A percentile compares a stretch with the other conserved stretches of the same genome.
Conservation (phyloP, 2,329 filamentous ascomycete species). For the Ascochyta koolunga region DNA sequence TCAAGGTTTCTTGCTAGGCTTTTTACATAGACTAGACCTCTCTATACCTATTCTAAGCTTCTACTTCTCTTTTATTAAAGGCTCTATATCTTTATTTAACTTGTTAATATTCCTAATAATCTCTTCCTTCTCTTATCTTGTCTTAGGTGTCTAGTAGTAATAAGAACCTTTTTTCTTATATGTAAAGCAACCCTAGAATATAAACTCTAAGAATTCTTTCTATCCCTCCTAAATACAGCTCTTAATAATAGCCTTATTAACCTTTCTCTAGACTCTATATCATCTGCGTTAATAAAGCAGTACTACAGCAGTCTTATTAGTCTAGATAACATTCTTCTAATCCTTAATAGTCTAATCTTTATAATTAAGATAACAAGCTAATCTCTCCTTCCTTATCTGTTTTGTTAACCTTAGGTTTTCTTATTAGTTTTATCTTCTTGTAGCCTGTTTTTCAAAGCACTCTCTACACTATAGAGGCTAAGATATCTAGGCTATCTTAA, state of each 20-base stretch:
- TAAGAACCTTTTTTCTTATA: no score
- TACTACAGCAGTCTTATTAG: constrained; percentile 14
- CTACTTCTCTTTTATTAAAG: constrained; percentile 12
- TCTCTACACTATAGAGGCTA: no score
- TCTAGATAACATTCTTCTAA: no score
- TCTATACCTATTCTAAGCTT: constrained; percentile 13
- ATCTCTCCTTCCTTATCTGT: constrained; percentile 6
- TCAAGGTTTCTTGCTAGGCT: constrained; percentile 2
- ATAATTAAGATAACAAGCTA: constrained; percentile 14
- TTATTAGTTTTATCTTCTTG: constrained; percentile 11
- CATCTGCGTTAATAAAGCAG: constrained; percentile 3
- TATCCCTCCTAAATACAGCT: constrained; percentile 16
- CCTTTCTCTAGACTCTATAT: constrained; percentile 11
- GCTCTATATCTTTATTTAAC: no score
- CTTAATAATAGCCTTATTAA: constrained; percentile 10
- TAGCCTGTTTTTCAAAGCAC: constrained; percentile 5
- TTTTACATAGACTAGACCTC: constrained; percentile 5
- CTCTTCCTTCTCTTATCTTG: no score
- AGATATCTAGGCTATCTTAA: no score
- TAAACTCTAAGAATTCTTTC: constrained; percentile 17
- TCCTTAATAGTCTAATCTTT: no score
- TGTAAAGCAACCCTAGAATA: no score
- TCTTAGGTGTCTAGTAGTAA: no score
- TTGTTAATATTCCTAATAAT: no score
- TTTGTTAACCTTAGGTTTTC: constrained; percentile 18